A percentile compares a stretch with the other conserved stretches of the same genome.
Conservation (phyloP, 768 basidiomycete species). For the Strobilomyces dryophilus region DNA sequence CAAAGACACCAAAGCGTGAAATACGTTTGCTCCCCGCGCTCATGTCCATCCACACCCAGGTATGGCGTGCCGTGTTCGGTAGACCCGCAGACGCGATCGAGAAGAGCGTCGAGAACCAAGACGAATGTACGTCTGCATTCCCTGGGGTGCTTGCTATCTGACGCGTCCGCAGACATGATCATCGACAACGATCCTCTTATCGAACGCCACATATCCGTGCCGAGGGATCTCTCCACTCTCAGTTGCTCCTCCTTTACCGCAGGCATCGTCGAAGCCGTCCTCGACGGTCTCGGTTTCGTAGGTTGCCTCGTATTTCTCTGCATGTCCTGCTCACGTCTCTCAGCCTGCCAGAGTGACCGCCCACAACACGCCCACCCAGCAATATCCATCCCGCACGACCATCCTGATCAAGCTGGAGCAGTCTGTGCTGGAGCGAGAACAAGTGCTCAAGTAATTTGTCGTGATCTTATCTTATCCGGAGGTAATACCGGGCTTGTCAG, state of each 20-base stretch:
- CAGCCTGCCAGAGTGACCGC: conserved; percentile 97
- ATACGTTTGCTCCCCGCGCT: conserved; percentile 86
- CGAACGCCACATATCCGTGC: conserved; percentile 90
- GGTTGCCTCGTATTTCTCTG: conserved; percentile 31
- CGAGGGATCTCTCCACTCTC: conserved; percentile 88
- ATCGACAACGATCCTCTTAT: conserved; percentile 94
- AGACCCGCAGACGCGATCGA: conserved; percentile 93
- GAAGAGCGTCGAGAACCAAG: conserved; percentile 92
- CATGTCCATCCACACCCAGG: conserved; percentile 91
- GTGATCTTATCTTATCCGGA: conserved; percentile 15
- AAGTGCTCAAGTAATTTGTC: conserved; percentile 64
- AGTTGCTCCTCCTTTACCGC: conserved; percentile 98
- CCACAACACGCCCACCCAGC: conserved; percentile 82
- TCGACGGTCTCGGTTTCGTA: conserved; percentile 93
- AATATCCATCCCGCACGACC: conserved; percentile 83
- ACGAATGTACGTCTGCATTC: conserved; percentile 68
- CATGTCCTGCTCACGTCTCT: conserved; percentile 10
- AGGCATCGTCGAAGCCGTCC: conserved; percentile 93
- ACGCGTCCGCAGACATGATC: conserved; percentile 75
- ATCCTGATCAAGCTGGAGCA: conserved; percentile 96
- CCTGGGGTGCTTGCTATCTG: background rate
- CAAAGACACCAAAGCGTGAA: conserved; percentile 91
- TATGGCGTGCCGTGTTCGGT: conserved; percentile 93
- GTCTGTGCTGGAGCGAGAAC: conserved; percentile 90
- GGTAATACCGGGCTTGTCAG: too few species aligned